Evolutionary conservation across 495 filamentous ascomycete genomes (phyloP).

Genomic region (Penicillium manginii): DNA sequence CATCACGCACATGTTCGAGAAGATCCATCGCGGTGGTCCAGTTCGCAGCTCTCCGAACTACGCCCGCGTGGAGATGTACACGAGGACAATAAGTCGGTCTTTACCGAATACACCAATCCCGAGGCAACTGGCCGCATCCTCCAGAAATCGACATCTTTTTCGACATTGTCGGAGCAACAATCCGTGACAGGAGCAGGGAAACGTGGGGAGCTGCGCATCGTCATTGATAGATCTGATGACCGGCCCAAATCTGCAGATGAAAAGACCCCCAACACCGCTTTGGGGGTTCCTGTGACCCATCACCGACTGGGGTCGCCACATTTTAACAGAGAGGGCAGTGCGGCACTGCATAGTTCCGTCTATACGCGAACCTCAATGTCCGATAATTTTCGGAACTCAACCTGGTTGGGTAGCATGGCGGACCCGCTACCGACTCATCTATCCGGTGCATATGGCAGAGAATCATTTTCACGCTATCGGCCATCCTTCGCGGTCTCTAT

Average conservation of each 20-base stretch:
- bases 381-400: constrained; percentile 58
- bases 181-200: constrained; percentile 36
- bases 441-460: constrained; percentile 27
- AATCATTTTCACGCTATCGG: constrained; percentile 29
- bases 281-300: constrained; percentile 84
- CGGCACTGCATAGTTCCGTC: constrained; percentile 76
- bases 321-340: constrained; percentile 78
- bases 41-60: constrained; percentile 51
- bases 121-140: constrained; percentile 36
- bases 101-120: constrained; percentile 30
- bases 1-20: constrained; percentile 24
- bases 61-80: constrained; percentile 36
- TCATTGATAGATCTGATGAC: constrained; percentile 77
- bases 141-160: constrained; percentile 65
- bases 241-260: constrained; percentile 71
- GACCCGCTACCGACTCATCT: constrained; percentile 25
- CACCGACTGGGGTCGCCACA: constrained; percentile 83
- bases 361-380: constrained; percentile 57
- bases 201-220: constrained; percentile 73
- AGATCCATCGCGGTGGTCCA: constrained; percentile 48
- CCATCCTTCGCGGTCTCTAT: constrained; percentile 46
- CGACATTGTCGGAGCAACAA: constrained; percentile 59
- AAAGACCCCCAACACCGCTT: constrained; percentile 51
- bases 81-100: constrained; percentile 35
- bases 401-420: constrained; percentile 36